Evolutionary conservation across 208 protist genomes (phyloP).

Genomic region (Sergeia podlipaevii): DNA sequence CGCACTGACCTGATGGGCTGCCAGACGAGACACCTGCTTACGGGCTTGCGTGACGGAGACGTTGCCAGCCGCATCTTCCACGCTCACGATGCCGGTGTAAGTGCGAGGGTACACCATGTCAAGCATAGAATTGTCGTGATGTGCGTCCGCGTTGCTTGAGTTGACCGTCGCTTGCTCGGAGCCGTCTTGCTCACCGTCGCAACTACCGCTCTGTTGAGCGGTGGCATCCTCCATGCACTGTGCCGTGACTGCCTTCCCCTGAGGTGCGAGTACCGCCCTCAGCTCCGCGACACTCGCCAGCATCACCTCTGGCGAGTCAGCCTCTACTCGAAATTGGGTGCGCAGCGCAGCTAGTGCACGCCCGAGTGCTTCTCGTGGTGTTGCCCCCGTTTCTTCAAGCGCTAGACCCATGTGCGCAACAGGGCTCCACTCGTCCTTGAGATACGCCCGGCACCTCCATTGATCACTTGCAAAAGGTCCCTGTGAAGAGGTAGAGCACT

Average conservation of each 20-base stretch:
- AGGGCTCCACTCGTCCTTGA: slow-evolving; percentile 80
- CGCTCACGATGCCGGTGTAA: slow-evolving; percentile 22
- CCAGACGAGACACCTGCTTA: slow-evolving; percentile 45
- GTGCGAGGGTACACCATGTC: slow-evolving; percentile 18
- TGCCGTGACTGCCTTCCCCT: slow-evolving; percentile 20
- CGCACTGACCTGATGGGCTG: slow-evolving; percentile 53
- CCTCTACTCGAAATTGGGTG: slow-evolving; percentile 37
- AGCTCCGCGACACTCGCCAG: slow-evolving; percentile 69
- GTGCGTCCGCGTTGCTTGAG: neutral
- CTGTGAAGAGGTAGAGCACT: neutral
- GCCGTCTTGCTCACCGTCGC: neutral
- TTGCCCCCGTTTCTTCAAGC: slow-evolving; percentile 34
- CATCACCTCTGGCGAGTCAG: slow-evolving; percentile 47
- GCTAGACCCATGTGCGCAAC: slow-evolving; percentile 40
- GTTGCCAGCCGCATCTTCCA: slow-evolving; percentile 43
- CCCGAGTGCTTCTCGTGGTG: slow-evolving; percentile 54
- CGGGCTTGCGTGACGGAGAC: slow-evolving; percentile 24
- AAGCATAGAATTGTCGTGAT: neutral
- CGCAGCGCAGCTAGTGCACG: slow-evolving; percentile 56
- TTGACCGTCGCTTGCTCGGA: slow-evolving; percentile 1
- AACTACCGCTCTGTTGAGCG: neutral
- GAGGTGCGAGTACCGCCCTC: slow-evolving; percentile 21
- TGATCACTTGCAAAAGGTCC: neutral
- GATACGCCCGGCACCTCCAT: slow-evolving; percentile 81
- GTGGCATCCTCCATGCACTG: slow-evolving; percentile 8